These are phyloP conservation scores for Kwoniella botswanensis DNA, from an alignment of 768 basidiomycete genomes.

Conservation along the genomic window DNA sequence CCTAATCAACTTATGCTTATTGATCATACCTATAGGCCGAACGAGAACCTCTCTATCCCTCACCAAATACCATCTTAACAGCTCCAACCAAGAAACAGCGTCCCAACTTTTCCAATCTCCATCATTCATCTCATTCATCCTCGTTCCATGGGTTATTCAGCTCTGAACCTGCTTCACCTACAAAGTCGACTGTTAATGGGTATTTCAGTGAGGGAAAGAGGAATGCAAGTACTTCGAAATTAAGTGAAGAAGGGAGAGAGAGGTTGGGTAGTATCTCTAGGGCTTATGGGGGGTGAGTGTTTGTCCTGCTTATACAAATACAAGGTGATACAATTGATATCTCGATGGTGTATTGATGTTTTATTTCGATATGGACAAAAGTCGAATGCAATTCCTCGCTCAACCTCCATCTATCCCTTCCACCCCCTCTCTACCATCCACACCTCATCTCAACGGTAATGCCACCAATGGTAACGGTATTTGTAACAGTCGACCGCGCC, in stretches of 20 bases:
- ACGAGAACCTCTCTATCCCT: constrained; percentile 21
- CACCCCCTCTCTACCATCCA: constrained; percentile 10
- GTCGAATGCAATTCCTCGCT: constrained; percentile 26
- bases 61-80: constrained; percentile 26
- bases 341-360: not conserved
- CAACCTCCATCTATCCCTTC: constrained; percentile 7
- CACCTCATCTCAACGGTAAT: not conserved
- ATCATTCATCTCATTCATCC: not conserved
- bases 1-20: not conserved
- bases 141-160: not conserved
- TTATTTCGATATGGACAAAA: not conserved
- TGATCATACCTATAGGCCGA: constrained; percentile 11
- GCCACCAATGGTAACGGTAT: not conserved
- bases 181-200: constrained; percentile 1
- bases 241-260: constrained; percentile 21
- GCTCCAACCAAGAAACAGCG: constrained; percentile 13
- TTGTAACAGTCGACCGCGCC: not conserved
- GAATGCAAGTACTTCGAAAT: constrained; percentile 1
- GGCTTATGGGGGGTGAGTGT: constrained; percentile 26
- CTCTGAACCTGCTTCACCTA: constrained; percentile 23
- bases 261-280: constrained; percentile 24
- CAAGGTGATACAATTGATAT: not conserved
- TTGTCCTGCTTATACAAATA: not conserved
- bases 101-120: constrained; percentile 11
- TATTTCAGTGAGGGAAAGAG: not conserved